phyloP scores from a whole-genome alignment of 2,329 filamentous ascomycete genomes.

The Blastomyces emzantsi region DNA sequence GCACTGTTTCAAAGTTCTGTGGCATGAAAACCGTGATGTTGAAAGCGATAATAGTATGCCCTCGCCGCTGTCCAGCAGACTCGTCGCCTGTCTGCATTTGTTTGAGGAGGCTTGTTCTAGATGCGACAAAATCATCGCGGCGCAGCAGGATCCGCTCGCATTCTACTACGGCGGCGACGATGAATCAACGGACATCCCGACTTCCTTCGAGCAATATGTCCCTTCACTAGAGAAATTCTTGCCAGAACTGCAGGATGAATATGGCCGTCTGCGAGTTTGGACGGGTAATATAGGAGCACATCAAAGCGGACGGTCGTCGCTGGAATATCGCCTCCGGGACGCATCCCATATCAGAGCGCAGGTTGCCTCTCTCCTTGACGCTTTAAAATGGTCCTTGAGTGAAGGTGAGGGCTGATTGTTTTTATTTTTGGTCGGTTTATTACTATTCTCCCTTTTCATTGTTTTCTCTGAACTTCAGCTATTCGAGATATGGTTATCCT shows the following conservation, averaged over 20 bases:
- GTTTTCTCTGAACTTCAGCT: background rate
- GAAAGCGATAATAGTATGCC: background rate
- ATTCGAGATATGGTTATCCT: background rate
- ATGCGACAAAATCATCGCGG: background rate
- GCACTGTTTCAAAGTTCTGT: background rate
- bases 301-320: constrained; percentile 9
- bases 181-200: background rate
- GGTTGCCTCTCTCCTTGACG: constrained; percentile 6
- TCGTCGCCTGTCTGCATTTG: background rate
- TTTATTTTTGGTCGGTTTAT: background rate
- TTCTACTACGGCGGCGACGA: background rate
- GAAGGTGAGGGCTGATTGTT: background rate
- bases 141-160: background rate
- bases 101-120: background rate
- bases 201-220: background rate
- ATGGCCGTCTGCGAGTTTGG: constrained; percentile 14
- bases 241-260: constrained; percentile 12
- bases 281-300: constrained; percentile 15
- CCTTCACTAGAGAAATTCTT: background rate
- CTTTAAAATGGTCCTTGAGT: background rate
- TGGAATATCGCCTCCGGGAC: constrained; percentile 15
- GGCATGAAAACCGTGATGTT: background rate
- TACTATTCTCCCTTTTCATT: background rate
- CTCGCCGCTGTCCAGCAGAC: background rate
- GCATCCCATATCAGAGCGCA: constrained; percentile 6